phyloP scores from a whole-genome alignment of 768 basidiomycete species.

The Lanmaoa pseudosensibilis region DNA sequence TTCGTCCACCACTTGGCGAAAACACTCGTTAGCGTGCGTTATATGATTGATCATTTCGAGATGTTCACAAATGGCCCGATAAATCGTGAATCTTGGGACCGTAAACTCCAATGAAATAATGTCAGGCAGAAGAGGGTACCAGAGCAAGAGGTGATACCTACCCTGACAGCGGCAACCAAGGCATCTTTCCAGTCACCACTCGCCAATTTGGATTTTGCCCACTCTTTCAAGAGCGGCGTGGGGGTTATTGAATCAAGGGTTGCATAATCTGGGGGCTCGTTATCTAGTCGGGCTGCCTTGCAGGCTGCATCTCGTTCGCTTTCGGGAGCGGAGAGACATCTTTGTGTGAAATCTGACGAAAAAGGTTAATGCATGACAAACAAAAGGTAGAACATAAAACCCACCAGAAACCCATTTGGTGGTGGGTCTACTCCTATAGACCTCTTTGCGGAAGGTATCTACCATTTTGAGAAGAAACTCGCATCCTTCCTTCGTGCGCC shows the following conservation, averaged over 20 bases:
- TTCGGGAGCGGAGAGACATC: not conserved
- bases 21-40: no score
- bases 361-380: not conserved
- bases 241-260: not conserved
- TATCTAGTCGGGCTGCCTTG: not conserved
- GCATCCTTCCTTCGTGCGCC: not conserved
- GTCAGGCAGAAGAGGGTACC: no score
- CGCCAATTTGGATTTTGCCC: not conserved
- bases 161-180: not conserved
- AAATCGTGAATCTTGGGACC: no score
- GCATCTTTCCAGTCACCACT: not conserved
- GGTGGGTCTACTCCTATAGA: not conserved
- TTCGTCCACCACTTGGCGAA: no score
- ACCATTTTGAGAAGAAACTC: not conserved
- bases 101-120: no score
- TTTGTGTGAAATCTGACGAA: not conserved
- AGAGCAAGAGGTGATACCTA: not conserved
- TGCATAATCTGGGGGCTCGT: no score
- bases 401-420: not conserved
- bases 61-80: no score
- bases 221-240: not conserved
- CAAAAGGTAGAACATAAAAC: not conserved
- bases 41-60: no score
- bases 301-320: not conserved
- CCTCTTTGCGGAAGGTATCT: not conserved